Evolutionary conservation across 495 filamentous ascomycete species (phyloP).

Genomic region (Hamigera avellanea): DNA sequence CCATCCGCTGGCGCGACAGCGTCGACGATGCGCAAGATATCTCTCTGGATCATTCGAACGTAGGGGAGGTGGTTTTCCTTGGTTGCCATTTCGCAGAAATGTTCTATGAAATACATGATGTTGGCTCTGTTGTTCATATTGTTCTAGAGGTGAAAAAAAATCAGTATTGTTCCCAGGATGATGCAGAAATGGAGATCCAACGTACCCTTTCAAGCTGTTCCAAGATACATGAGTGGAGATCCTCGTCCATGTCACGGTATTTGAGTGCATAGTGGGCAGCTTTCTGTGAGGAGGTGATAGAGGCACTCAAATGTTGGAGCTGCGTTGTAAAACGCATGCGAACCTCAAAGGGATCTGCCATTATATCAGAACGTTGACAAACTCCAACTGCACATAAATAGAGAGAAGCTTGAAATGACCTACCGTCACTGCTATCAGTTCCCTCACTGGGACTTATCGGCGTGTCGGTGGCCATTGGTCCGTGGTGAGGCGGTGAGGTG

Average conservation of each 20-base stretch:
- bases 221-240: slow-evolving; percentile 91
- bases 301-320: slow-evolving; percentile 80
- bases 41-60: slow-evolving; percentile 85
- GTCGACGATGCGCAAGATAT: slow-evolving; percentile 82
- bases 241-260: slow-evolving; percentile 85
- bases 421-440: too few species aligned
- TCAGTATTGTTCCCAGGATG: not conserved
- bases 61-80: slow-evolving; percentile 66
- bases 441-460: too few species aligned
- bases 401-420: too few species aligned
- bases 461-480: too few species aligned
- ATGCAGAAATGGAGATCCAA: not conserved
- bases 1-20: slow-evolving; percentile 73
- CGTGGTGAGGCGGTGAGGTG: slow-evolving; percentile 7
- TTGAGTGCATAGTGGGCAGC: slow-evolving; percentile 91
- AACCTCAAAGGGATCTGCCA: slow-evolving; percentile 96
- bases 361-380: slow-evolving; percentile 22
- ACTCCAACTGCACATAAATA: too few species aligned
- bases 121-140: slow-evolving; percentile 96
- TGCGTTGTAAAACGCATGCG: slow-evolving; percentile 91
- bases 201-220: slow-evolving; percentile 81
- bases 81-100: slow-evolving; percentile 76
- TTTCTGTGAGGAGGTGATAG: slow-evolving; percentile 77
- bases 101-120: slow-evolving; percentile 98
- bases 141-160: slow-evolving; percentile 42